phyloP scores from a whole-genome alignment of 2,329 filamentous ascomycete species.

The Aspergillus costaricaensis region DNA sequence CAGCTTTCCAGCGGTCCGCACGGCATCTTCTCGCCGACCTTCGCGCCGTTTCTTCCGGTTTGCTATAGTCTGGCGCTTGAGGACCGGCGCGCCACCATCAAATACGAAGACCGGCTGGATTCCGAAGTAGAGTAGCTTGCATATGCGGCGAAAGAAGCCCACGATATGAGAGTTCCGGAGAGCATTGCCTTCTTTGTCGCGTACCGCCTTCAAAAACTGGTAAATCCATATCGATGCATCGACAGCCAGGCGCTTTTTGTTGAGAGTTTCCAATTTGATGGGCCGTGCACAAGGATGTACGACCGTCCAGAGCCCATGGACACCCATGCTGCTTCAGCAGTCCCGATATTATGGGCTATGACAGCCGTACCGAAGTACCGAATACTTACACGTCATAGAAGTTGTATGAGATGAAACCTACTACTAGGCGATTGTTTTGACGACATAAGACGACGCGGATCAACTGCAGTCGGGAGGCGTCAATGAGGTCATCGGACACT shows the following conservation, averaged over 20 bases:
- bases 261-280: conserved; percentile 93
- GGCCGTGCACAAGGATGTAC: conserved; percentile 92
- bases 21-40: conserved; percentile 88
- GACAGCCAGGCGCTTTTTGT: conserved; percentile 92
- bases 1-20: conserved; percentile 84
- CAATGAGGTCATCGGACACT: too few relatives aligned
- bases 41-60: conserved; percentile 77
- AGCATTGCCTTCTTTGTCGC: conserved; percentile 97
- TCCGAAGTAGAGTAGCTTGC: conserved; percentile 94
- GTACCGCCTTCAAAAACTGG: conserved; percentile 97
- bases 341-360: not conserved
- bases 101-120: conserved; percentile 98
- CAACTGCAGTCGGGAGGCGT: too few relatives aligned
- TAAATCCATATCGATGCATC: conserved; percentile 99
- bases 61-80: conserved; percentile 90
- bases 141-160: conserved; percentile 97
- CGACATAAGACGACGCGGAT: too few relatives aligned
- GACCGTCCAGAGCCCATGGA: conserved; percentile 96
- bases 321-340: conserved; percentile 69
- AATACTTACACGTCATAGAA: not conserved
- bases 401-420: too few relatives aligned
- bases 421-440: too few relatives aligned
- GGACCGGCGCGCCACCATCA: conserved; percentile 85
- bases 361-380: not conserved
- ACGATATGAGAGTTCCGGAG: conserved; percentile 94